phyloP scores from a whole-genome alignment of 192 early-diverging fungal species.

The Coemansia sp. region DNA sequence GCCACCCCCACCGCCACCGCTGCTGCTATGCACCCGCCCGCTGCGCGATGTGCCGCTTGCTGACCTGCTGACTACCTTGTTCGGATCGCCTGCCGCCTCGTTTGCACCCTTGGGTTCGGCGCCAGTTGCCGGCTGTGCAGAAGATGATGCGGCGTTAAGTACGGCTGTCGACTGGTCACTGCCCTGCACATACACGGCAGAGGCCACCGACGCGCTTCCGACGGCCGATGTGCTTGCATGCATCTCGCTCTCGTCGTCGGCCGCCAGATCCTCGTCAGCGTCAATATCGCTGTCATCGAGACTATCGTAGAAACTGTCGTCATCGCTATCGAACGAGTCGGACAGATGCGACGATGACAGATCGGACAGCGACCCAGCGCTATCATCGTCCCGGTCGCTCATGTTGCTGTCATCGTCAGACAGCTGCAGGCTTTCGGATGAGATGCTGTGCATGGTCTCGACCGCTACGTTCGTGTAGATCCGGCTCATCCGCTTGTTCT shows the following conservation, averaged over 20 bases:
- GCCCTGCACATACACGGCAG: conserved; percentile 5
- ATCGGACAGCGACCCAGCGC: conserved; percentile 26
- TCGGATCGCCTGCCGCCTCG: neutral
- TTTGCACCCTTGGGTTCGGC: neutral
- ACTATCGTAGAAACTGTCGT: conserved; percentile 47
- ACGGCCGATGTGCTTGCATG: neutral
- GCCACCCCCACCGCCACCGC: neutral
- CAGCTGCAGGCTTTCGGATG: conserved; percentile 38
- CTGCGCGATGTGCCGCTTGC: conserved; percentile 2
- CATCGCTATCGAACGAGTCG: conserved; percentile 36
- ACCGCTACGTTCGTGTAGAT: conserved; percentile 14
- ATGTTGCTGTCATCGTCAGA: conserved; percentile 18
- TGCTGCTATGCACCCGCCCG: conserved; percentile 9
- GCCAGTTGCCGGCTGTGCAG: neutral
- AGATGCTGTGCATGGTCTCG: conserved; percentile 21
- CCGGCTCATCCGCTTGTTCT: conserved; percentile 31
- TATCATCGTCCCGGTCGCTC: conserved; percentile 8
- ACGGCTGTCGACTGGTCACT: conserved; percentile 5
- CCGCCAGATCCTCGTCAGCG: conserved; percentile 33
- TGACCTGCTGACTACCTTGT: conserved; percentile 5
- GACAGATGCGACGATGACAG: conserved; percentile 31
- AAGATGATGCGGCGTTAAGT: neutral
- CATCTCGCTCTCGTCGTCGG: conserved; percentile 26
- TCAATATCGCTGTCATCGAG: conserved; percentile 42
- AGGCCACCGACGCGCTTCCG: neutral